A percentile compares a stretch with the other conserved stretches of the same genome.
These are phyloP conservation scores for Apiospora phragmitis DNA, from an alignment of 2,329 filamentous ascomycete species.

Conservation along the genomic window DNA sequence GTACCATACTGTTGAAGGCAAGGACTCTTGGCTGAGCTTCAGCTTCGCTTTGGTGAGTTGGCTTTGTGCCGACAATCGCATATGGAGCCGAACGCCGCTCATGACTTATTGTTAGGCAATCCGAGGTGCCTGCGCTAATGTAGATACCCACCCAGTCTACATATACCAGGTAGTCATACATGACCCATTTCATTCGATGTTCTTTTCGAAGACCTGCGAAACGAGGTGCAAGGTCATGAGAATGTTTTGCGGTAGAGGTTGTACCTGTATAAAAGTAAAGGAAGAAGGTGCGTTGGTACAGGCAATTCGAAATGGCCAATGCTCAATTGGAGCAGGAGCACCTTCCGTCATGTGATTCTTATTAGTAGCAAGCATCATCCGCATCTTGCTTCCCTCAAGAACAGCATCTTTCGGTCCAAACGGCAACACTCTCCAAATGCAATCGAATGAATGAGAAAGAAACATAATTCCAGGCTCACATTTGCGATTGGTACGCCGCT, in stretches of 20 bases:
- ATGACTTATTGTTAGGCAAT: background rate
- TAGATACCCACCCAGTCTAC: background rate
- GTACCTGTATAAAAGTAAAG: background rate
- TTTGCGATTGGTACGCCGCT: background rate
- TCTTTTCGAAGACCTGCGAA: background rate
- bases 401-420: background rate
- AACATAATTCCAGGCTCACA: no score
- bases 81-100: background rate
- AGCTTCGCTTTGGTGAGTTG: background rate
- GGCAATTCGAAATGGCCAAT: background rate
- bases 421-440: background rate
- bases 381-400: background rate
- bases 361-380: background rate
- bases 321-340: background rate
- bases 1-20: background rate
- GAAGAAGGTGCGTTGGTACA: background rate
- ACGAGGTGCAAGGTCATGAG: no score
- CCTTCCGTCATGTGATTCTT: conserved; percentile 7
- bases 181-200: background rate
- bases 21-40: background rate
- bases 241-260: background rate
- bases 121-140: background rate
- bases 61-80: background rate
- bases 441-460: background rate
- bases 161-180: background rate